Base-by-base conservation (phyloP, 2,329 filamentous ascomycete genomes). In the Venturia asperata region DNA sequence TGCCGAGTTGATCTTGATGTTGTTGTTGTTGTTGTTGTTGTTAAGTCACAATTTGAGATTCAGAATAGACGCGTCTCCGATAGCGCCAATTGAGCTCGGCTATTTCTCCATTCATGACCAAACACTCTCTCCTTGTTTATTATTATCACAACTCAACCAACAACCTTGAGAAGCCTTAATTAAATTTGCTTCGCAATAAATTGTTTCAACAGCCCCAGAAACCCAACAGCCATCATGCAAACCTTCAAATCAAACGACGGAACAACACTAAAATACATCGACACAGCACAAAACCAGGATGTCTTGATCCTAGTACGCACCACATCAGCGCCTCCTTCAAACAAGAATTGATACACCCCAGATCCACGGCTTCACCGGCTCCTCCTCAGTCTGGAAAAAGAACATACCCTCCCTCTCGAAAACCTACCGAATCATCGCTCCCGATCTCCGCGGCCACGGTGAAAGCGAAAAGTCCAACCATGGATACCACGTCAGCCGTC, bases 381-480 rank as follows among this genome's bases (percentile, higher is more conserved):
- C 79, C 7, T 81, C 79, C 0, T 72, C 77, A 67, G 76, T 80
- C 69, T 81, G 74, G 68, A 75, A 78, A 37, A 76, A 79, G 56
- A 69, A 81, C 21, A 80, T 80, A 19, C 78, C 79, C 41, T 69
- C 78, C 15, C 76, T 82, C 4, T 72, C 76, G 1, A 61, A 70
- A 21, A 72, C 74, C 37, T 80, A 79, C 67, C 77, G 76, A 37
- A 72, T 81, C 62, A 70, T 87, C 17, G 84, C 83, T 0, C 85
- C 83, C 0, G 85, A 87, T 70, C 76, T 86, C 2, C 85, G 72
- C 9, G 72, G 71, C 2, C 72, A 73, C 61, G 72, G 72, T 27
- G 45, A 61, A 13, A 72, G 71, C 4, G 69, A 64, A 3, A 72
- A 73, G 49, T 68, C 71, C 7, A 67, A 64, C 42, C 67, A 69